Conservation (phyloP, 495 filamentous ascomycete genomes). For the Bombardia bombarda region DNA sequence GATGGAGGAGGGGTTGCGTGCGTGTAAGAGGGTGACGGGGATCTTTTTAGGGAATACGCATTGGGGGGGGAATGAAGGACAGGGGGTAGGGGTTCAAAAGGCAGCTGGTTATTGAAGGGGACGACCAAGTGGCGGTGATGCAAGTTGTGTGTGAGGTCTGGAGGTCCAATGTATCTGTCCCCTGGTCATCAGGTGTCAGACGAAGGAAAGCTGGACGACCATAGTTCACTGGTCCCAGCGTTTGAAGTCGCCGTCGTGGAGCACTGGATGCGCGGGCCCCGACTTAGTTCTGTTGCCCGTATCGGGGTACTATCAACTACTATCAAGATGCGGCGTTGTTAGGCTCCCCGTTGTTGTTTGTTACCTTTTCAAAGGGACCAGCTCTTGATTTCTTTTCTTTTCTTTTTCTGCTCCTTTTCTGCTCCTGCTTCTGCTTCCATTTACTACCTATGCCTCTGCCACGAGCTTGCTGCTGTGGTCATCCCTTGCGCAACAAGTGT, state of each 20-base stretch:
- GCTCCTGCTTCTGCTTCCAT: no score
- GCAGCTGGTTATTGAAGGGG: conserved; percentile 20
- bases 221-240: conserved; percentile 23
- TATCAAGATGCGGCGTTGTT: no score
- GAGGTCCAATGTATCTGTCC: conserved; percentile 5
- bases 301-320: no score
- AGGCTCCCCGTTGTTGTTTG: background rate
- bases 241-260: conserved; percentile 27
- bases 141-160: conserved; percentile 21
- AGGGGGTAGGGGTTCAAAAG: no score
- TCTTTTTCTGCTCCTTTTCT: no score
- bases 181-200: conserved; percentile 18
- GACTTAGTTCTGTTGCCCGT: no score
- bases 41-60: conserved; percentile 14
- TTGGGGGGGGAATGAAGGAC: conserved; percentile 1
- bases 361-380: no score
- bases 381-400: no score
- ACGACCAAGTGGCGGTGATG: conserved; percentile 20
- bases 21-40: conserved; percentile 16
- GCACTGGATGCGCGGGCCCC: no score
- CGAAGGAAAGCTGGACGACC: conserved; percentile 2
- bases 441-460: no score
- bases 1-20: conserved; percentile 13
- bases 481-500: conserved; percentile 6
- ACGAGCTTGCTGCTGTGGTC: no score